Evolutionary conservation across 106 monocot species (phyloP).

Genomic region (Acanthochlamys bracteata): DNA sequence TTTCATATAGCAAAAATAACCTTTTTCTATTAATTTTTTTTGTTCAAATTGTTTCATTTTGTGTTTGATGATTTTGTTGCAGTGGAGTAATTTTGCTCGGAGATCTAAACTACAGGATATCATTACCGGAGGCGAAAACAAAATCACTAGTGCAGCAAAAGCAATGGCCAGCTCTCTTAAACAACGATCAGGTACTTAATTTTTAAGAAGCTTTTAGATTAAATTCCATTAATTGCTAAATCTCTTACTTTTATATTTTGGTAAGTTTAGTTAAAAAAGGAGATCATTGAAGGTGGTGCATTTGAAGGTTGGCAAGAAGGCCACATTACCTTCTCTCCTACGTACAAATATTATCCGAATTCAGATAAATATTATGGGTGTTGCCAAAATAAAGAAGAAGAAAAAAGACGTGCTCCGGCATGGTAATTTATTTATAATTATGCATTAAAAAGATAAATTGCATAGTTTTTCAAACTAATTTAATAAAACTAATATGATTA

Average conservation of each 20-base stretch:
- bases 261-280: conserved; percentile 18
- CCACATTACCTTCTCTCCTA: conserved; percentile 47
- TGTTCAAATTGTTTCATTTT: background rate
- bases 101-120: conserved; percentile 76
- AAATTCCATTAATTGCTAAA: too few species aligned
- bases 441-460: background rate
- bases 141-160: conserved; percentile 39
- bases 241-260: too few species aligned
- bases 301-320: conserved; percentile 73
- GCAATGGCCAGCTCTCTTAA: conserved; percentile 40
- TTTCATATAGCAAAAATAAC: background rate
- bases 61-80: conserved; percentile 18
- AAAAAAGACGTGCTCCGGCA: conserved; percentile 43
- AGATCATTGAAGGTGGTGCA: conserved; percentile 30
- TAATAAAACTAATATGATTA: background rate
- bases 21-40: too few species aligned
- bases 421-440: conserved; percentile 17
- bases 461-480: background rate
- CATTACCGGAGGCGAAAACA: conserved; percentile 46
- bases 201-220: background rate
- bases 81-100: conserved; percentile 59
- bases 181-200: conserved; percentile 54
- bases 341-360: conserved; percentile 64
- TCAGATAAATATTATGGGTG: conserved; percentile 41
- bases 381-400: conserved; percentile 2